These are phyloP conservation scores for Macrophomina tecta DNA, from an alignment of 2,329 filamentous ascomycete species.

Conservation along the genomic window DNA sequence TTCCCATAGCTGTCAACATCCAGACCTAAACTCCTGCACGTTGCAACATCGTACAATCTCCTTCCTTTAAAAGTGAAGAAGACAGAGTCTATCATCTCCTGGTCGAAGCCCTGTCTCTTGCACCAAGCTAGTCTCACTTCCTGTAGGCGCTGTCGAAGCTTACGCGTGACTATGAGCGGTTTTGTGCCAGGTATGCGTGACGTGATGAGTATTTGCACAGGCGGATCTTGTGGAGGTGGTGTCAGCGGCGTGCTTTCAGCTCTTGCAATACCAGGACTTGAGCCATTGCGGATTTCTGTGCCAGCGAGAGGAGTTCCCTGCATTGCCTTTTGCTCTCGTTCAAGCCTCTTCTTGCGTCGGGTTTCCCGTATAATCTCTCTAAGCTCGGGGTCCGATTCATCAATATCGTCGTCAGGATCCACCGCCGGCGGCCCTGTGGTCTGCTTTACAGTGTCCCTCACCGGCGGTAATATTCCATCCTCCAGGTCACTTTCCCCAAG, in stretches of 20 bases:
- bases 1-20: conserved; percentile 50
- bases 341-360: conserved; percentile 16
- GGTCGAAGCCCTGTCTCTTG: conserved; percentile 61
- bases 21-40: conserved; percentile 70
- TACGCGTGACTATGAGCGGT: conserved; percentile 68
- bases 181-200: conserved; percentile 68
- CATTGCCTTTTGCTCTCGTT: neutral
- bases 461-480: neutral
- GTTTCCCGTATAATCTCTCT: conserved; percentile 37
- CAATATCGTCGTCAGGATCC: conserved; percentile 37
- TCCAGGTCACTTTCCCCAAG: conserved; percentile 19
- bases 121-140: conserved; percentile 75
- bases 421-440: conserved; percentile 4
- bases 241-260: conserved; percentile 8
- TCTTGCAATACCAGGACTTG: neutral
- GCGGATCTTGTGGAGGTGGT: conserved; percentile 49
- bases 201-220: conserved; percentile 70
- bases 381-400: conserved; percentile 39
- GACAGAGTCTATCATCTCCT: conserved; percentile 59
- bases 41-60: conserved; percentile 77
- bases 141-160: conserved; percentile 70
- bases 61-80: conserved; percentile 81
- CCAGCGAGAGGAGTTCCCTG: neutral
- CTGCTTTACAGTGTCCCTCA: neutral
- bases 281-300: neutral